phyloP scores from a whole-genome alignment of 345 rosid species.

The Citrus sinensis region DNA sequence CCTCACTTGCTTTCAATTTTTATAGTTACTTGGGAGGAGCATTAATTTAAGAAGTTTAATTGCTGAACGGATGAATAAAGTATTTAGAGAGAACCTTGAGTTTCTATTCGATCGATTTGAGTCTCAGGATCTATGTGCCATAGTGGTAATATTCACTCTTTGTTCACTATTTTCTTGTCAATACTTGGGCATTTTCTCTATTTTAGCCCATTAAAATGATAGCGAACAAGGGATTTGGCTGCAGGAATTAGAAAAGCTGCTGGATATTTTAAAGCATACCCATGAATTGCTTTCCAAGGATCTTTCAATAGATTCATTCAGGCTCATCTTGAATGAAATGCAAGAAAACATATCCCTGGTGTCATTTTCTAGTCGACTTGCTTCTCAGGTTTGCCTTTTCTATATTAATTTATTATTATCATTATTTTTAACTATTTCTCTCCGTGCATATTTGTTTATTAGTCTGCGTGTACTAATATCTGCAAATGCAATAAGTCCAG shows the following conservation, averaged over 20 bases:
- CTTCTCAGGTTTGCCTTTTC: slow-evolving; percentile 71
- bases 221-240: slow-evolving; percentile 17
- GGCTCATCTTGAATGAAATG: slow-evolving; percentile 90
- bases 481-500: not conserved
- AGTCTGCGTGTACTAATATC: not conserved
- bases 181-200: not conserved
- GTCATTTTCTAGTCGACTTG: slow-evolving; percentile 94
- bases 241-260: slow-evolving; percentile 90
- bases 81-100: slow-evolving; percentile 94
- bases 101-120: slow-evolving; percentile 94
- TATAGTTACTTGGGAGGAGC: slow-evolving; percentile 91
- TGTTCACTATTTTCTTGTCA: slow-evolving; percentile 2
- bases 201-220: not conserved
- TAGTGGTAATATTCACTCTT: slow-evolving; percentile 51
- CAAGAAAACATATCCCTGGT: slow-evolving; percentile 94
- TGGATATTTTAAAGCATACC: slow-evolving; percentile 71
- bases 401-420: not conserved
- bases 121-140: slow-evolving; percentile 93
- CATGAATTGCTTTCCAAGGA: slow-evolving; percentile 80
- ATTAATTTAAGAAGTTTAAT: slow-evolving; percentile 87
- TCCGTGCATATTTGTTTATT: not conserved
- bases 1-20: slow-evolving; percentile 17
- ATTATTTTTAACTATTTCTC: not conserved
- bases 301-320: slow-evolving; percentile 76
- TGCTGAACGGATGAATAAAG: slow-evolving; percentile 84